Percentiles rank a stretch among this genome's conserved stretches.
Evolutionary conservation across 345 rosid genomes (phyloP).

Genomic region (Populus pruinosa): DNA sequence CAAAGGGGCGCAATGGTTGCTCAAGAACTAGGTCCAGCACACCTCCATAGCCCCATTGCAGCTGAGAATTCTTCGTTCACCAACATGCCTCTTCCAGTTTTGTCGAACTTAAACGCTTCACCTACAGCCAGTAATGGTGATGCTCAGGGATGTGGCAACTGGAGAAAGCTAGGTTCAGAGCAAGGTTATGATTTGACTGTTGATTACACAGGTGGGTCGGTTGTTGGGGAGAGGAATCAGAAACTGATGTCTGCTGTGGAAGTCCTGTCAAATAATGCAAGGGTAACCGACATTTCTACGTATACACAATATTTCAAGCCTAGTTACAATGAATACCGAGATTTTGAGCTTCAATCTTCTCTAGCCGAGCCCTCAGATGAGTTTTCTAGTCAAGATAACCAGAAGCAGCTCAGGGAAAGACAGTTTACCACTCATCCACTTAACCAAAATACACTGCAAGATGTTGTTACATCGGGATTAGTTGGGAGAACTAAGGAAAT

Average conservation of each 20-base stretch:
- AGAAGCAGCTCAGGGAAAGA: slow-evolving; percentile 20
- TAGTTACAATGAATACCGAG: slow-evolving; percentile 19
- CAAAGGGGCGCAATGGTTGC: slow-evolving; percentile 18
- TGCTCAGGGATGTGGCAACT: slow-evolving; percentile 27
- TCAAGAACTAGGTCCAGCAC: slow-evolving; percentile 12
- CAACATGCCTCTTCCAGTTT: not conserved
- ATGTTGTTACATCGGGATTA: slow-evolving; percentile 33
- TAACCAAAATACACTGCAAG: slow-evolving; percentile 24
- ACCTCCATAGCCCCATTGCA: not conserved
- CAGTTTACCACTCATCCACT: slow-evolving; percentile 19
- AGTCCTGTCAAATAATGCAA: slow-evolving; percentile 41
- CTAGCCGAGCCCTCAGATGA: slow-evolving; percentile 24
- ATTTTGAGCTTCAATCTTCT: slow-evolving; percentile 18
- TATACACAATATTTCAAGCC: slow-evolving; percentile 23
- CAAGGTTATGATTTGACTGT: slow-evolving; percentile 39
- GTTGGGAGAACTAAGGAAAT: slow-evolving; percentile 19
- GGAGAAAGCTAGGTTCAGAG: slow-evolving; percentile 30
- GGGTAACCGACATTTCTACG: slow-evolving; percentile 12
- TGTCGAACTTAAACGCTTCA: slow-evolving; percentile 11
- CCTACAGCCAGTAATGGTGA: slow-evolving; percentile 3
- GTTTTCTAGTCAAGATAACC: slow-evolving; percentile 24
- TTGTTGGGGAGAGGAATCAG: slow-evolving; percentile 30
- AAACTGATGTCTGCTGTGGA: slow-evolving; percentile 28
- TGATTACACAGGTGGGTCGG: slow-evolving; percentile 36
- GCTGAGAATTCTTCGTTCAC: slow-evolving; percentile 13